phyloP scores from a whole-genome alignment of 2,329 filamentous ascomycete genomes.

The Fusarium napiforme region DNA sequence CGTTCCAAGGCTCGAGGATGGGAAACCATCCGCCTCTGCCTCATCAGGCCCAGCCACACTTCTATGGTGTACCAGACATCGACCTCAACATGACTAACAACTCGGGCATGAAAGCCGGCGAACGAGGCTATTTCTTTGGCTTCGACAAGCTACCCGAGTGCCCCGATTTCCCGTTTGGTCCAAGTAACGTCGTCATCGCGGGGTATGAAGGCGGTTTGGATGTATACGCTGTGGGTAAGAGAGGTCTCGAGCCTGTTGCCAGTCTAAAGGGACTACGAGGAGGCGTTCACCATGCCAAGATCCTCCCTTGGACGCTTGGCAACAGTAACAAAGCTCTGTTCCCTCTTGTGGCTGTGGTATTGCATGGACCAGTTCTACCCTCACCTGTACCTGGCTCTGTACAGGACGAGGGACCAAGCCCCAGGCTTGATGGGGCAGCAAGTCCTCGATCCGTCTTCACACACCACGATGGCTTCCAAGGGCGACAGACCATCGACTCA shows the following conservation, averaged over 20 bases:
- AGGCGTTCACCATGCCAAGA: conserved; percentile 82
- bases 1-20: conserved; percentile 57
- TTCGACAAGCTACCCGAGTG: conserved; percentile 77
- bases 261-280: conserved; percentile 82
- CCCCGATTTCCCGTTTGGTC: conserved; percentile 51
- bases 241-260: conserved; percentile 75
- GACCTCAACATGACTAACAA: conserved; percentile 72
- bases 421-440: conserved; percentile 55
- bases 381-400: conserved; percentile 49
- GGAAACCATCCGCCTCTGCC: conserved; percentile 72
- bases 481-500: conserved; percentile 60
- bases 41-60: conserved; percentile 80
- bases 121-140: conserved; percentile 80
- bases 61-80: conserved; percentile 79
- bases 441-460: conserved; percentile 55
- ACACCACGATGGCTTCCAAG: conserved; percentile 52
- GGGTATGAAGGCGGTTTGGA: conserved; percentile 85
- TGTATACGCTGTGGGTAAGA: conserved; percentile 77
- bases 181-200: conserved; percentile 76
- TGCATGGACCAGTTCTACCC: conserved; percentile 79
- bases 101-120: conserved; percentile 69
- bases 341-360: conserved; percentile 80
- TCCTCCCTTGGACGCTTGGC: conserved; percentile 75
- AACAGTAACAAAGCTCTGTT: conserved; percentile 66
- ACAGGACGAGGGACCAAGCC: conserved; percentile 53